Conservation (phyloP, 2,329 filamentous ascomycete species). For the Aspergillus sp. region DNA sequence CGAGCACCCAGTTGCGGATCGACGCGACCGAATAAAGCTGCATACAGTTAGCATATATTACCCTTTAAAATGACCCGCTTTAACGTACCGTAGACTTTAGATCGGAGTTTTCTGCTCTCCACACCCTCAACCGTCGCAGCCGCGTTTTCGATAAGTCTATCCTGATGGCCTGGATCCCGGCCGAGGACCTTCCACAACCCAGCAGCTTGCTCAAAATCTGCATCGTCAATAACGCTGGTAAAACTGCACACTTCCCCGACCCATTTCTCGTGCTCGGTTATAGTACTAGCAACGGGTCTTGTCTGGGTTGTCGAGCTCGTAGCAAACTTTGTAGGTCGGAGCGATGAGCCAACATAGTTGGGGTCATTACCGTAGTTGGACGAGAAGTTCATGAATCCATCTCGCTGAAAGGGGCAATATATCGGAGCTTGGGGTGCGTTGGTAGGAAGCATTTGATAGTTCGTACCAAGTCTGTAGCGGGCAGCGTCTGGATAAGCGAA, state of each 20-base stretch:
- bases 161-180: constrained; percentile 27
- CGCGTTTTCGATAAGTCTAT: constrained; percentile 24
- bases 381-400: constrained; percentile 31
- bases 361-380: constrained; percentile 55
- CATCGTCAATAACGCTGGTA: constrained; percentile 16
- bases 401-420: constrained; percentile 48
- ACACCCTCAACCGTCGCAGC: constrained; percentile 15
- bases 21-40: not conserved
- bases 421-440: constrained; percentile 30
- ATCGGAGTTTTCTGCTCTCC: constrained; percentile 14
- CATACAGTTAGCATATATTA: not conserved
- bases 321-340: constrained; percentile 20
- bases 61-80: not conserved
- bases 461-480: constrained; percentile 37
- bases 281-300: constrained; percentile 9
- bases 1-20: not conserved
- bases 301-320: constrained; percentile 6
- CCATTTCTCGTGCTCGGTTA: constrained; percentile 26
- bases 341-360: constrained; percentile 42
- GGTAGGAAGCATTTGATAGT: constrained; percentile 37
- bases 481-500: constrained; percentile 55
- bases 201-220: constrained; percentile 25
- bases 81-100: constrained; percentile 23
- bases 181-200: constrained; percentile 27
- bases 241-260: constrained; percentile 17